Evolutionary conservation across 257 asterid species (phyloP).

Genomic region (Jaltomata sinuosa): DNA sequence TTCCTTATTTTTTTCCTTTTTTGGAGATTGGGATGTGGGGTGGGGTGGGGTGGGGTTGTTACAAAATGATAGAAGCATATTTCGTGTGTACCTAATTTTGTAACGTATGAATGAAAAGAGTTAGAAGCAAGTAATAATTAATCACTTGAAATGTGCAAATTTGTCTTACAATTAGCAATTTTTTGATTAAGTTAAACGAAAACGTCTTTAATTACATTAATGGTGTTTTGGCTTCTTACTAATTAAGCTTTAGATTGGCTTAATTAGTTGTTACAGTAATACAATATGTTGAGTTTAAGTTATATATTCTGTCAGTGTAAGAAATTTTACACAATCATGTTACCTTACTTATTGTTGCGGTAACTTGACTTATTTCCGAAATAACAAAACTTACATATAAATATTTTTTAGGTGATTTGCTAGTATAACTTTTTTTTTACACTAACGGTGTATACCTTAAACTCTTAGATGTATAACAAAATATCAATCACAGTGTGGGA

Average conservation of each 20-base stretch:
- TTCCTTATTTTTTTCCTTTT: background rate
- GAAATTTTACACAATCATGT: background rate
- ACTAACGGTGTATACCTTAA: background rate
- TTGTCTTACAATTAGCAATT: background rate
- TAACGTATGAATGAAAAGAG: background rate
- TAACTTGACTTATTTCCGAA: background rate
- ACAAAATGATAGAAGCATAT: background rate
- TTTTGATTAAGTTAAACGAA: background rate
- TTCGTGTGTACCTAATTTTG: background rate
- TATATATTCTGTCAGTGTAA: too few relatives aligned
- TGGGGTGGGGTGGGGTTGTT: background rate
- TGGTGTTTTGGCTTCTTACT: background rate
- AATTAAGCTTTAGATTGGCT: background rate
- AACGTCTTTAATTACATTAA: background rate
- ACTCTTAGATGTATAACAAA: background rate
- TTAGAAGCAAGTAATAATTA: background rate
- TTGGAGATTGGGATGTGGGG: background rate
- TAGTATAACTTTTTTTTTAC: background rate
- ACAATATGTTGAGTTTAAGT: too few relatives aligned
- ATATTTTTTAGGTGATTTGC: background rate
- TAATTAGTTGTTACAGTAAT: background rate
- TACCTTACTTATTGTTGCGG: background rate
- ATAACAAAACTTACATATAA: background rate
- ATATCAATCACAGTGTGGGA: background rate
- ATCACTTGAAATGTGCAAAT: background rate